Base-by-base conservation (phyloP, 345 rosid species). In the Eutrema yunnanense region DNA sequence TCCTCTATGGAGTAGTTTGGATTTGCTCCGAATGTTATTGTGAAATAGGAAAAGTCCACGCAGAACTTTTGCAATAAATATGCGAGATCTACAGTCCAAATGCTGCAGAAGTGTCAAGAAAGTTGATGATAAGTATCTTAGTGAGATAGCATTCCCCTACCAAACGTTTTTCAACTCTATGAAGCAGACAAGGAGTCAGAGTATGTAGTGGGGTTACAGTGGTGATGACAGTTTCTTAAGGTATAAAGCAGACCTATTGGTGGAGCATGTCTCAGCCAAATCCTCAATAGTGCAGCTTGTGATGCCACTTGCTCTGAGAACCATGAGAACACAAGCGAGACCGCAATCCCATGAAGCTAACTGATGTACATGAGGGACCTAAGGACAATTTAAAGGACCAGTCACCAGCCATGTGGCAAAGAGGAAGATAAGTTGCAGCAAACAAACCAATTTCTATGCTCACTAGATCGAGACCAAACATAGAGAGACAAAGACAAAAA, bases 71-170 rank as follows among this genome's bases (percentile, higher is more conserved):
- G 89, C 79, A 96, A 80, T 69, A 87, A 71, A 83, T 84, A 87
- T 57, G 97, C 99, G 61, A 92, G 85, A 78, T 90, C 99, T 19
- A 96, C 88, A 2, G 96, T 90, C 99, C 96, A 96, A 72, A 92
- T 81, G 86, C 97, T 92, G 92, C 81, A 81, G 58, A 81, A 64
- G 81, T 59, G 57, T 42, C 48, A 32, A 73, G 22, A 67, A 65
- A 36, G 36, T 43, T 42, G 34, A 38, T 54, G 30, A 22, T 71
- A 57, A 68, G 46, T 47, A 36, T 48, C 70, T 3, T 22, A 52
- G 1, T 30, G 54, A 52, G 46, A 62, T 72, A 49, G 12, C 12
- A 64, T 9, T 19, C 49, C 41, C 58, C 58, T 29, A 16, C 19
- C 42, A 46, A 53, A 36, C 47, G n/a, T 27, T 33, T 48, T 33